These are phyloP conservation scores for Plasmodium reichenowi DNA, from an alignment of 169 alveolate genomes.

Conservation along the genomic window DNA sequence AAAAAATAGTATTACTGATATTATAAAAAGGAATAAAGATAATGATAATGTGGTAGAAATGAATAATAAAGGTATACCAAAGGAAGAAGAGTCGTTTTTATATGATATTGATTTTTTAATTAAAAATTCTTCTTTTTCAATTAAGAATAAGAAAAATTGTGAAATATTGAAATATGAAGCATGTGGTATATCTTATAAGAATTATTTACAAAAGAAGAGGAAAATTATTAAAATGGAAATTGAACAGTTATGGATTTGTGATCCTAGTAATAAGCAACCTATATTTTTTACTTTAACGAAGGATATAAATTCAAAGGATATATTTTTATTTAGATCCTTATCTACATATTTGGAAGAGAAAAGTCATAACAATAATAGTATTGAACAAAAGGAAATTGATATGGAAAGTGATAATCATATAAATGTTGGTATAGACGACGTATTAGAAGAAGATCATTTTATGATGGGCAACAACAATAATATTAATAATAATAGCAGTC, in stretches of 20 bases:
- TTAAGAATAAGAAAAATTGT: constrained; percentile 48
- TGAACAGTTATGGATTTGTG: constrained; percentile 77
- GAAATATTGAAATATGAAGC: constrained; percentile 75
- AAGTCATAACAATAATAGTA: constrained; percentile 11
- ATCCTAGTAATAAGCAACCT: constrained; percentile 75
- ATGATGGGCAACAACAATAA: background rate
- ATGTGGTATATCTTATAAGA: constrained; percentile 73
- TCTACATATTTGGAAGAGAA: constrained; percentile 67
- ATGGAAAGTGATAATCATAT: background rate
- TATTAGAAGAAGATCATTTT: background rate
- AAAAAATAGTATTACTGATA: background rate
- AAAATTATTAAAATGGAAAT: constrained; percentile 71
- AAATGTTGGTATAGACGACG: no score
- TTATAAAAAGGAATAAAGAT: constrained; percentile 1
- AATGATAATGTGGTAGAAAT: background rate
- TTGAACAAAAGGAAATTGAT: background rate
- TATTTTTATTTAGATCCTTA: constrained; percentile 46
- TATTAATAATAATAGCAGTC: background rate
- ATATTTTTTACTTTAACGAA: constrained; percentile 74
- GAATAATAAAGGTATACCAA: background rate
- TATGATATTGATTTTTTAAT: constrained; percentile 75
- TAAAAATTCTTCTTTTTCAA: constrained; percentile 69
- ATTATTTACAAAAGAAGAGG: constrained; percentile 69
- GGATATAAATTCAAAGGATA: constrained; percentile 66
- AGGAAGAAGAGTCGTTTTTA: constrained; percentile 64